Conservation (phyloP, 306 rosid genomes). For the Psophocarpus tetragonolobus region DNA sequence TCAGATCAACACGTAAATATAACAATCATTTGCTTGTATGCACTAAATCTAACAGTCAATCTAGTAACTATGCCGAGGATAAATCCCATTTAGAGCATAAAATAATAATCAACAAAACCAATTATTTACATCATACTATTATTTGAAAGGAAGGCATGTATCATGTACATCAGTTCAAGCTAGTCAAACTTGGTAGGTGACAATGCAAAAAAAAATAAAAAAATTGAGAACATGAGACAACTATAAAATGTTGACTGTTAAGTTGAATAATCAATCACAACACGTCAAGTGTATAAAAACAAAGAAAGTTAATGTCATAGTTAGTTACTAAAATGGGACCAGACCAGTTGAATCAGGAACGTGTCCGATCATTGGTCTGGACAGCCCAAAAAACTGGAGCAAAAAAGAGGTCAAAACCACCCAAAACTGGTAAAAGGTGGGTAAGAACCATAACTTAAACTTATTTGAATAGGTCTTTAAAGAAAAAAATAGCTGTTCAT, state of each 20-base stretch:
- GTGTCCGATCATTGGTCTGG: not conserved
- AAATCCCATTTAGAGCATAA: slow-evolving; percentile 7
- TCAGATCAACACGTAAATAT: not conserved
- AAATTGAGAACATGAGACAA: not conserved
- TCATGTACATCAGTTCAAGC: slow-evolving; percentile 15
- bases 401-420: not conserved
- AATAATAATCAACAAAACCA: not conserved
- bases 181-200: not conserved
- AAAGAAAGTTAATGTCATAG: not conserved
- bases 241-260: not conserved
- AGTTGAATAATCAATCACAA: slow-evolving; percentile 19
- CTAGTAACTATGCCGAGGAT: not conserved
- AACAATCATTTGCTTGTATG: not conserved
- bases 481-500: no score
- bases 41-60: slow-evolving; percentile 1
- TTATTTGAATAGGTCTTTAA: not conserved
- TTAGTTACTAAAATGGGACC: not conserved
- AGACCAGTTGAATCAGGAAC: not conserved
- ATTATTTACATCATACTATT: slow-evolving; percentile 12
- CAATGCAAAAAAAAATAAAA: slow-evolving; percentile 12
- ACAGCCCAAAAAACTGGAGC: not conserved
- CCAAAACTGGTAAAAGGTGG: not conserved
- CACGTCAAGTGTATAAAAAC: slow-evolving; percentile 2
- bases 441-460: not conserved
- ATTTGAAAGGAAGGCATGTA: not conserved